Evolutionary conservation across 345 rosid genomes (phyloP).

Genomic region (sweet orange (Citrus sinensis)): DNA sequence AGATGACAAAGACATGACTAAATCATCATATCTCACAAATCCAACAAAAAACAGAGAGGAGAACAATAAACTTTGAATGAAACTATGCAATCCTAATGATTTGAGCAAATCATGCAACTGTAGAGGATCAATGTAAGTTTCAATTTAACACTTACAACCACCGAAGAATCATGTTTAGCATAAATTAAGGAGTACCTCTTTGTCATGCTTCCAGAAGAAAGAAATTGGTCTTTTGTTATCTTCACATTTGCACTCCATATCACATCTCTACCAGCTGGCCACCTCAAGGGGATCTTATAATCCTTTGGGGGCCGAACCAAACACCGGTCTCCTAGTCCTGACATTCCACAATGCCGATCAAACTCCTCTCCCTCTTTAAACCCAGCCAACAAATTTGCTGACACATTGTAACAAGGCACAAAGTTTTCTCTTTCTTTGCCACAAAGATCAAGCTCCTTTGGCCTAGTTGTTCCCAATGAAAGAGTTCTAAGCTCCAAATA

Average conservation of each 20-base stretch:
- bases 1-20: background rate
- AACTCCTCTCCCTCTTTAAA: conserved; percentile 81
- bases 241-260: conserved; percentile 97
- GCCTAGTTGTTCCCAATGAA: conserved; percentile 46
- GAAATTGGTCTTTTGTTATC: conserved; percentile 95
- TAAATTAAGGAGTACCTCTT: conserved; percentile 51
- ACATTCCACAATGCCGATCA: conserved; percentile 84
- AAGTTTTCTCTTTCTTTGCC: conserved; percentile 86
- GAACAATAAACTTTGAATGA: background rate
- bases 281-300: conserved; percentile 84
- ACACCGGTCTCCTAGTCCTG: conserved; percentile 50
- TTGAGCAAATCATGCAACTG: background rate
- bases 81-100: background rate
- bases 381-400: conserved; percentile 70
- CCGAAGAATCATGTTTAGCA: conserved; percentile 13
- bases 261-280: conserved; percentile 95
- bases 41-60: background rate
- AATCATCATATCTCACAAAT: background rate
- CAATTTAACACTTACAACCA: conserved; percentile 3
- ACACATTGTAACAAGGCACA: conserved; percentile 87
- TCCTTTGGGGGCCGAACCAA: conserved; percentile 92
- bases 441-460: conserved; percentile 66
- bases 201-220: conserved; percentile 95
- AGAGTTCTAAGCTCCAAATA: conserved; percentile 73
- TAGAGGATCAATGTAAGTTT: background rate